These are phyloP conservation scores for Spatholobus suberectus DNA, from an alignment of 306 rosid species.

Conservation along the genomic window DNA sequence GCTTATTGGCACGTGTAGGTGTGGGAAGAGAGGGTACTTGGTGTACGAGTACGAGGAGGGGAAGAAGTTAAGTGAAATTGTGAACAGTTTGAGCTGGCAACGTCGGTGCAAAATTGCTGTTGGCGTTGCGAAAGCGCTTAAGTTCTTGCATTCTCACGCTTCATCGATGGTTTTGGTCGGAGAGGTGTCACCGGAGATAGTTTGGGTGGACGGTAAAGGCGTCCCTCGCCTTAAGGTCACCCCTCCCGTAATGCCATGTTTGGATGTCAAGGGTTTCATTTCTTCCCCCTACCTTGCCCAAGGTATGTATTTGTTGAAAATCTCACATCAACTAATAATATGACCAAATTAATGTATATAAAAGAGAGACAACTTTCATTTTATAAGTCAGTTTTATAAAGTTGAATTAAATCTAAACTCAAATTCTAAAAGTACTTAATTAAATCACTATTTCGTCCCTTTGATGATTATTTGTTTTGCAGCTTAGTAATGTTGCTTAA, in stretches of 20 bases:
- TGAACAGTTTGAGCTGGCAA: constrained; percentile 69
- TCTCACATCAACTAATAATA: no score
- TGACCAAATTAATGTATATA: no score
- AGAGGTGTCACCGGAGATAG: constrained; percentile 61
- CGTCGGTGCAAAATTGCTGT: constrained; percentile 61
- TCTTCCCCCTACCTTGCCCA: constrained; percentile 67
- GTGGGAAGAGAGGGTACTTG: constrained; percentile 64
- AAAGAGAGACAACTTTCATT: no score
- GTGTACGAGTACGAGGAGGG: constrained; percentile 59
- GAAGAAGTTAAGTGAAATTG: constrained; percentile 47
- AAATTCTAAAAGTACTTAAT: no score
- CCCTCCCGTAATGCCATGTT: constrained; percentile 45
- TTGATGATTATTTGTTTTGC: not conserved
- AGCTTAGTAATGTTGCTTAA: not conserved
- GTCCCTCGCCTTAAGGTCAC: constrained; percentile 61
- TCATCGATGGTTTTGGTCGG: constrained; percentile 52
- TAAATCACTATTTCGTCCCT: constrained; percentile 17
- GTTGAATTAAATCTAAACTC: no score
- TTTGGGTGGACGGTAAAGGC: constrained; percentile 54
- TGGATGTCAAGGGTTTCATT: constrained; percentile 51
- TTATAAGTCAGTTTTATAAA: no score
- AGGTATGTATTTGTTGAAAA: no score
- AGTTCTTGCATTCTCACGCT: constrained; percentile 55
- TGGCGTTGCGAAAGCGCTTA: constrained; percentile 68
- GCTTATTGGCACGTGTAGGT: constrained; percentile 62